These are phyloP conservation scores for Lactarius trivialis DNA, from an alignment of 768 basidiomycete species.

Conservation along the genomic window DNA sequence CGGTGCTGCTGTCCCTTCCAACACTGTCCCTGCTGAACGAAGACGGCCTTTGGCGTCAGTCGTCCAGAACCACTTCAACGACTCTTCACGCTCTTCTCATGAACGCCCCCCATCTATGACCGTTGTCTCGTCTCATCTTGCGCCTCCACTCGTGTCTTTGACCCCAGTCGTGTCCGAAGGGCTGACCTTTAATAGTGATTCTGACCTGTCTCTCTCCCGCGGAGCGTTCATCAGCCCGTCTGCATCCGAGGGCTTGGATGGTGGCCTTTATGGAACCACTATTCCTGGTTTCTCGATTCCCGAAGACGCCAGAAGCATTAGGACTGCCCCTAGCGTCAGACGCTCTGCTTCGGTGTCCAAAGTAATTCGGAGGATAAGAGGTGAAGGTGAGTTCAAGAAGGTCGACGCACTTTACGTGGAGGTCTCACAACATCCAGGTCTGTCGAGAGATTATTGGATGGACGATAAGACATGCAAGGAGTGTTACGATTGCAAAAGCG, in stretches of 20 bases:
- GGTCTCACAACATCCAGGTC: slow-evolving; percentile 38
- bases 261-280: slow-evolving; percentile 59
- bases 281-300: slow-evolving; percentile 92
- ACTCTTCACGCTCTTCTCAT: slow-evolving; percentile 41
- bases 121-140: slow-evolving; percentile 47
- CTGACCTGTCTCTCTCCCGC: slow-evolving; percentile 53
- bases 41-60: slow-evolving; percentile 51
- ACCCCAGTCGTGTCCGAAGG: slow-evolving; percentile 80
- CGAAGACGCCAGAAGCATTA: slow-evolving; percentile 84
- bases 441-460: slow-evolving; percentile 98
- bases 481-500: slow-evolving; percentile 91
- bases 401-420: background rate
- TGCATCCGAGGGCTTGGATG: slow-evolving; percentile 46
- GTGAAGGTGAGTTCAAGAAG: slow-evolving; percentile 58
- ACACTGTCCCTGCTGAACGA: slow-evolving; percentile 37
- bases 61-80: slow-evolving; percentile 39
- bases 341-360: slow-evolving; percentile 82
- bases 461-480: slow-evolving; percentile 93
- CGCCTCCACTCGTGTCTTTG: slow-evolving; percentile 78
- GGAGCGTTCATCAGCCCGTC: slow-evolving; percentile 45
- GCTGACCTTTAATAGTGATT: slow-evolving; percentile 60
- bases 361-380: slow-evolving; percentile 82
- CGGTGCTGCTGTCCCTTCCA: slow-evolving; percentile 27
- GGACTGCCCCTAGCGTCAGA: slow-evolving; percentile 64
- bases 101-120: slow-evolving; percentile 58